These are phyloP conservation scores for Blastobotrys aristatus DNA, from an alignment of 1,139 yeast genomes.

Conservation along the genomic window DNA sequence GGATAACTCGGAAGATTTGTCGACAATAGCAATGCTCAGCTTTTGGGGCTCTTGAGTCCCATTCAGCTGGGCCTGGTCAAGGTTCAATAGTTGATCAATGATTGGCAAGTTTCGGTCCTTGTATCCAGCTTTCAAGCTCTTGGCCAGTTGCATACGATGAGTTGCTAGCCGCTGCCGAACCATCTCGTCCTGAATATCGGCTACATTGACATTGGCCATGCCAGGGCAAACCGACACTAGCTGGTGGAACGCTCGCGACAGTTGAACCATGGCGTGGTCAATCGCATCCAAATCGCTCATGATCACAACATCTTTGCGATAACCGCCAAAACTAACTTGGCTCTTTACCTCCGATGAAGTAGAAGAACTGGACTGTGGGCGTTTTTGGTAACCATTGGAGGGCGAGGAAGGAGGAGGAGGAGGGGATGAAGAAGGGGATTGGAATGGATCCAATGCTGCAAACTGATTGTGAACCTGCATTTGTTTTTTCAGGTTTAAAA, in stretches of 20 bases:
- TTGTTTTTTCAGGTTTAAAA: no score
- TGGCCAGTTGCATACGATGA: conserved; percentile 55
- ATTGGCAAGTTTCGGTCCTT: conserved; percentile 43
- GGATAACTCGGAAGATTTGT: neutral
- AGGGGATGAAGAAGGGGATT: no score
- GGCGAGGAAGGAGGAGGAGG: no score
- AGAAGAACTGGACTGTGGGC: no score
- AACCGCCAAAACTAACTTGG: no score
- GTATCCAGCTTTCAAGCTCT: conserved; percentile 52
- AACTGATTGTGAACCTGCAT: no score
- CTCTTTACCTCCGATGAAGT: no score
- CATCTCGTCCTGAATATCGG: conserved; percentile 35
- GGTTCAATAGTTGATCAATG: conserved; percentile 35
- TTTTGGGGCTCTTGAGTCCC: neutral
- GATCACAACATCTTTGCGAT: neutral
- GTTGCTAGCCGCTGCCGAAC: conserved; percentile 39
- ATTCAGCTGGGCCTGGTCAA: neutral
- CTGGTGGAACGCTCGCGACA: conserved; percentile 48
- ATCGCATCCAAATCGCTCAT: conserved; percentile 36
- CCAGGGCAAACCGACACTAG: conserved; percentile 48
- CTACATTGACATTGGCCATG: conserved; percentile 38
- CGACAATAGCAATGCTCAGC: neutral
- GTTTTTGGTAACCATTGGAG: no score
- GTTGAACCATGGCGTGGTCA: conserved; percentile 46
- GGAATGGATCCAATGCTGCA: no score